phyloP scores from a whole-genome alignment of 768 basidiomycete genomes.

The Cyathus striatus region DNA sequence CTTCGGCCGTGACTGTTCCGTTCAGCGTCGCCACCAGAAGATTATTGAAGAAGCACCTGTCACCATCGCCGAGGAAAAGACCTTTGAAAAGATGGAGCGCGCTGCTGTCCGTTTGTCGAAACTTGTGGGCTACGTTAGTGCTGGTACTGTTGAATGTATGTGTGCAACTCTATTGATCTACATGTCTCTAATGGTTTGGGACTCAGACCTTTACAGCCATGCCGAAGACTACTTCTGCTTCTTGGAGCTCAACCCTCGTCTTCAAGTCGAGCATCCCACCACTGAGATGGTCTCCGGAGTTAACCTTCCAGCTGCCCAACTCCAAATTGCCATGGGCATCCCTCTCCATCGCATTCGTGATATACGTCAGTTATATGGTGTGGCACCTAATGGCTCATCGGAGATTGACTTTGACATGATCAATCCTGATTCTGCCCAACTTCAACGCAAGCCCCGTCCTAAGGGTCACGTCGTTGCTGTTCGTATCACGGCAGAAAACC shows the following conservation, averaged over 20 bases:
- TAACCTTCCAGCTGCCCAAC: constrained; percentile 94
- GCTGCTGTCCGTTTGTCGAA: constrained; percentile 99
- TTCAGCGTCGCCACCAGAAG: constrained; percentile 98
- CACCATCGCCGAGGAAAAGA: constrained; percentile 89
- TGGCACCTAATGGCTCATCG: constrained; percentile 81
- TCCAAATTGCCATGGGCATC: constrained; percentile 97
- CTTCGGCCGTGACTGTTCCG: constrained; percentile 98
- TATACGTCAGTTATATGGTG: constrained; percentile 93
- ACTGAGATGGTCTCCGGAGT: constrained; percentile 99
- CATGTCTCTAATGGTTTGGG: constrained; percentile 4
- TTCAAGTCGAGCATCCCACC: constrained; percentile 99
- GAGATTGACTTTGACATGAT: constrained; percentile 97
- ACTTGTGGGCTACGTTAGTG: constrained; percentile 97
- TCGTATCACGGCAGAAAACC: constrained; percentile 98
- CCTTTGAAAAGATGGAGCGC: constrained; percentile 96
- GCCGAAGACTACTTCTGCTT: constrained; percentile 94
- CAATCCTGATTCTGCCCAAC: constrained; percentile 79
- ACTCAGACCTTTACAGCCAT: constrained; percentile 87
- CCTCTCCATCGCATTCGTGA: constrained; percentile 93
- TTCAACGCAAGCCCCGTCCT: constrained; percentile 92
- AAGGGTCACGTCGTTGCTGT: constrained; percentile 99
- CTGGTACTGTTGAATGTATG: constrained; percentile 96
- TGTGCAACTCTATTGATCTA: constrained; percentile 5
- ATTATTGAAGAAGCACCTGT: constrained; percentile 99
- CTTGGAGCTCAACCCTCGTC: constrained; percentile 97